Evolutionary conservation across 1,284 basidiomycete genomes (phyloP).

Genomic region (Cutaneotrichosporon spelunceum): DNA sequence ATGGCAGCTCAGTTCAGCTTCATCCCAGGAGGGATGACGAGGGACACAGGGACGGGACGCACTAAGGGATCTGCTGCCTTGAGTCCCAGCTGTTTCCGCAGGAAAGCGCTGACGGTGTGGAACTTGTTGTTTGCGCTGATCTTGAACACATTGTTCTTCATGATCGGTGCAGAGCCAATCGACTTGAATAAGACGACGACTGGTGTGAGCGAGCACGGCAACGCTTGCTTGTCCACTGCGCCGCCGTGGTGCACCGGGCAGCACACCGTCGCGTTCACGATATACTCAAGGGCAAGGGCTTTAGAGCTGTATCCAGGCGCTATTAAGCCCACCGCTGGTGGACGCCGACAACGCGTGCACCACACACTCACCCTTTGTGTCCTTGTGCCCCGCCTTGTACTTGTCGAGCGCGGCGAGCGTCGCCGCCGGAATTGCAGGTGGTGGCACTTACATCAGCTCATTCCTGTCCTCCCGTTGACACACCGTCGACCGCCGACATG

Average conservation of each 20-base stretch:
- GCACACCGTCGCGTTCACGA: too few relatives aligned
- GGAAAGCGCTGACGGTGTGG: constrained; percentile 90
- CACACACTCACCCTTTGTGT: constrained; percentile 1
- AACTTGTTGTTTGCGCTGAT: constrained; percentile 93
- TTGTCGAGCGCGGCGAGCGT: constrained; percentile 66
- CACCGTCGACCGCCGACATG: constrained; percentile 2
- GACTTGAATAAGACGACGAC: constrained; percentile 97
- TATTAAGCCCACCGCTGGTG: too few relatives aligned
- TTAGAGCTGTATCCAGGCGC: too few relatives aligned
- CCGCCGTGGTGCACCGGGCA: too few relatives aligned
- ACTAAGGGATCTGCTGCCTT: constrained; percentile 85
- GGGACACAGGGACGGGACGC: constrained; percentile 40
- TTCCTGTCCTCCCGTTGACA: background rate
- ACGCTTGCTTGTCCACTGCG: too few relatives aligned
- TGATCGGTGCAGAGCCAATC: constrained; percentile 96
- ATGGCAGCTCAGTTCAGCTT: background rate
- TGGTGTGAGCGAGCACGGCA: constrained; percentile 51
- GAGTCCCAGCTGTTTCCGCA: constrained; percentile 85
- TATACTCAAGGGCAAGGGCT: too few relatives aligned
- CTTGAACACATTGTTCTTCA: constrained; percentile 98
- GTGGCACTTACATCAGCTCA: constrained; percentile 4
- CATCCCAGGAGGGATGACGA: background rate
- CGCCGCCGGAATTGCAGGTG: constrained; percentile 40
- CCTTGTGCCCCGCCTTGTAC: constrained; percentile 78
- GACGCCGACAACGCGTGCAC: background rate